Evolutionary conservation across 225 moss, liverwort and hornwort species (phyloP).

Genomic region (Thuidium tamariscinum): DNA sequence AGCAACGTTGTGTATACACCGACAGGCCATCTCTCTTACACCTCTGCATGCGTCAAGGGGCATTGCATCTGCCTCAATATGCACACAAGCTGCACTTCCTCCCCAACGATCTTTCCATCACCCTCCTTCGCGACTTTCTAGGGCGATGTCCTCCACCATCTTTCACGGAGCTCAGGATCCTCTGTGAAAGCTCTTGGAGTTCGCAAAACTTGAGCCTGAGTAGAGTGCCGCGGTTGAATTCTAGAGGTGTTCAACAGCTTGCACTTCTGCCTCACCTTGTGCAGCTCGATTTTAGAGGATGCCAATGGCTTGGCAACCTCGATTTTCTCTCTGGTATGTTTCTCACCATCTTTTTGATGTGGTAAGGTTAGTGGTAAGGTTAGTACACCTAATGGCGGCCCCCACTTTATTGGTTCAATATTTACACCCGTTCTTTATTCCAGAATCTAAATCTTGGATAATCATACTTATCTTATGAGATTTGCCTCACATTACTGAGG

Average conservation of each 20-base stretch:
- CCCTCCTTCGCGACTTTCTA: conserved; percentile 23
- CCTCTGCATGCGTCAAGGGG: conserved; percentile 30
- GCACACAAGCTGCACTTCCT: conserved; percentile 20
- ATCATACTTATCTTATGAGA: neutral
- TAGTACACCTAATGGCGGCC: neutral
- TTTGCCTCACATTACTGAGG: neutral
- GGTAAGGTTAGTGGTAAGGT: neutral
- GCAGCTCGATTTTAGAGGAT: conserved; percentile 46
- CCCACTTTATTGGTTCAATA: neutral
- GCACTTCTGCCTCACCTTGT: conserved; percentile 15
- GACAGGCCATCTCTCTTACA: conserved; percentile 23
- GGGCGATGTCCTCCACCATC: conserved; percentile 8
- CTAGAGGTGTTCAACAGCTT: conserved; percentile 12
- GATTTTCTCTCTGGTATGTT: conserved; percentile 35
- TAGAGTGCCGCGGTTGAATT: conserved; percentile 16
- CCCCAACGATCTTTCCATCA: conserved; percentile 18
- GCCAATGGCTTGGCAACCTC: conserved; percentile 41
- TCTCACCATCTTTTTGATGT: neutral
- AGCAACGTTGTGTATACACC: neutral
- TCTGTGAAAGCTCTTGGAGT: conserved; percentile 20
- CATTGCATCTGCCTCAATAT: neutral
- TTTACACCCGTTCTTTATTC: neutral
- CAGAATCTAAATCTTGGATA: neutral
- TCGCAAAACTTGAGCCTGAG: conserved; percentile 10
- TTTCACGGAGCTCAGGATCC: conserved; percentile 15